Conservation (phyloP, 2,329 filamentous ascomycete genomes). For the Zarea fungicola region DNA sequence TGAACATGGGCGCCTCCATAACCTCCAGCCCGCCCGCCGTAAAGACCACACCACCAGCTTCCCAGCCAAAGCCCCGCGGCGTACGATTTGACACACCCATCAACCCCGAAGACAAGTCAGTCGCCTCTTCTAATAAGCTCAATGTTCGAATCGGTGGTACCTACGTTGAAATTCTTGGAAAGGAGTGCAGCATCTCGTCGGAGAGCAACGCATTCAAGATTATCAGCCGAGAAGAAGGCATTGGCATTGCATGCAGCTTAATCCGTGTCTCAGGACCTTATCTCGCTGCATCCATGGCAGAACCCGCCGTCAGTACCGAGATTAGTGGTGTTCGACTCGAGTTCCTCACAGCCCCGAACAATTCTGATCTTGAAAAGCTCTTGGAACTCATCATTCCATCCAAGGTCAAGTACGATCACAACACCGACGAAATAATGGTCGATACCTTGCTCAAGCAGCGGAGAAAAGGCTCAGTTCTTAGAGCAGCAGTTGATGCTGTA, state of each 20-base stretch:
- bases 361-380: slow-evolving; percentile 75
- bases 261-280: slow-evolving; percentile 71
- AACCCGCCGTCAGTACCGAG: slow-evolving; percentile 58
- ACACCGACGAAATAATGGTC: slow-evolving; percentile 89
- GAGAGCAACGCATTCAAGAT: slow-evolving; percentile 79
- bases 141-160: slow-evolving; percentile 74
- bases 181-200: slow-evolving; percentile 66
- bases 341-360: slow-evolving; percentile 66
- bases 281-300: slow-evolving; percentile 43
- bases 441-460: slow-evolving; percentile 85
- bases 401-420: slow-evolving; percentile 78
- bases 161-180: slow-evolving; percentile 70
- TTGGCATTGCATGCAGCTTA: slow-evolving; percentile 69
- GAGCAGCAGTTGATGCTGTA: slow-evolving; percentile 60
- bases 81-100: slow-evolving; percentile 55
- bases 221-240: slow-evolving; percentile 65
- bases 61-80: slow-evolving; percentile 42
- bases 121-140: slow-evolving; percentile 56
- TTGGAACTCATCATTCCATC: slow-evolving; percentile 86
- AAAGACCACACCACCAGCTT: slow-evolving; percentile 31
- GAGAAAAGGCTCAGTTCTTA: slow-evolving; percentile 77
- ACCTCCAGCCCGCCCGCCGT: slow-evolving; percentile 60
- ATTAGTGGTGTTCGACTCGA: slow-evolving; percentile 65
- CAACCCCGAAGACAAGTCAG: slow-evolving; percentile 42
- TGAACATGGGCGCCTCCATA: slow-evolving; percentile 83